These are phyloP conservation scores for Penicillium thymicola DNA, from an alignment of 2,329 filamentous ascomycete species.

Conservation along the genomic window DNA sequence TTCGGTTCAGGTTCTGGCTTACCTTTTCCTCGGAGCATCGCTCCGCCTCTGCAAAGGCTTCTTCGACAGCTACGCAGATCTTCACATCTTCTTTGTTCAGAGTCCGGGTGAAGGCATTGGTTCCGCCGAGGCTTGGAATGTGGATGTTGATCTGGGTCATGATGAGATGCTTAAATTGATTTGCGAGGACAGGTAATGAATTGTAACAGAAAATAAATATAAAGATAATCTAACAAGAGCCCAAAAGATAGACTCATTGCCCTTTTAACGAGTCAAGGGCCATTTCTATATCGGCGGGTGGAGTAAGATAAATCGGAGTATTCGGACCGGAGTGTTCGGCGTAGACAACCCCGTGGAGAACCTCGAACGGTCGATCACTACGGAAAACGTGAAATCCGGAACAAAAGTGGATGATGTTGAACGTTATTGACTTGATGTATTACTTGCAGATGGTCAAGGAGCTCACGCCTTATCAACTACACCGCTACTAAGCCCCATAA, in stretches of 20 bases:
- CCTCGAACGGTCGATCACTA: neutral
- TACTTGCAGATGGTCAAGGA: neutral
- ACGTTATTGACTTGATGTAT: neutral
- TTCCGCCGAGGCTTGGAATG: conserved; percentile 1
- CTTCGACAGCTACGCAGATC: conserved; percentile 13
- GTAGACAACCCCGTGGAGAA: neutral
- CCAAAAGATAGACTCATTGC: neutral
- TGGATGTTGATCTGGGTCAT: conserved; percentile 4
- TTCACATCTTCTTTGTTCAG: conserved; percentile 12
- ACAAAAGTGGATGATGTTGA: neutral
- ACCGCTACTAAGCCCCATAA: neutral
- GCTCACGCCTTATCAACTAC: neutral
- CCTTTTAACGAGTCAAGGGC: conserved; percentile 4
- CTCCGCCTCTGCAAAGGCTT: conserved; percentile 14
- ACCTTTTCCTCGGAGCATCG: conserved; percentile 20
- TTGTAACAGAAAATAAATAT: neutral
- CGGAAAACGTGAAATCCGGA: neutral
- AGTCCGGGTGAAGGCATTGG: conserved; percentile 10
- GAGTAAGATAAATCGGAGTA: conserved; percentile 3
- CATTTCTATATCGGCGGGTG: neutral
- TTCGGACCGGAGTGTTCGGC: conserved; percentile 10
- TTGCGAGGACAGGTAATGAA: too few relatives aligned
- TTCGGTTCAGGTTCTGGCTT: neutral
- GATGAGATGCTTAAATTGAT: neutral
- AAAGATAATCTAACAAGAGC: neutral